Conservation (phyloP, 2,329 filamentous ascomycete genomes). For the Monosporascus sp. region DNA sequence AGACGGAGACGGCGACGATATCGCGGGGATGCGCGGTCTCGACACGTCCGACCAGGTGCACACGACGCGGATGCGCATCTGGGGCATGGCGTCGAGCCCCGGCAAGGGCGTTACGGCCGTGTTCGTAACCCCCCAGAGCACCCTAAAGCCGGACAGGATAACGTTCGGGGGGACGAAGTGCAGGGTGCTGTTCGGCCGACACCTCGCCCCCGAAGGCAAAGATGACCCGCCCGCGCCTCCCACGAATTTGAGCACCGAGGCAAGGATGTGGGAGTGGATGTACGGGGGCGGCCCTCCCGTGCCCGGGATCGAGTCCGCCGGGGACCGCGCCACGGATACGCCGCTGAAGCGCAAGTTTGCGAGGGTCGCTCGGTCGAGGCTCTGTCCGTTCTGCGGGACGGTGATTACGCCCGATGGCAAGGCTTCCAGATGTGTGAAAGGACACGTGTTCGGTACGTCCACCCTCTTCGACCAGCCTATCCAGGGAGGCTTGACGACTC, state of each 20-base stretch:
- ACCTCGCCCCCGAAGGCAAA: slow-evolving; percentile 8
- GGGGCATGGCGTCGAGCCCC: slow-evolving; percentile 47
- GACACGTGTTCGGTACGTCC: slow-evolving; percentile 31
- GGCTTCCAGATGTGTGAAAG: slow-evolving; percentile 33
- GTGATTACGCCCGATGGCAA: slow-evolving; percentile 26
- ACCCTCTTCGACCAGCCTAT: background rate
- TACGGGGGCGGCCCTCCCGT: slow-evolving; percentile 47
- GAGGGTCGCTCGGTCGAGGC: slow-evolving; percentile 28
- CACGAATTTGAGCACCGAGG: slow-evolving; percentile 45
- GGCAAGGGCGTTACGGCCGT: slow-evolving; percentile 47
- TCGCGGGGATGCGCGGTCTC: slow-evolving; percentile 17
- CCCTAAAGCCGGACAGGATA: slow-evolving; percentile 40
- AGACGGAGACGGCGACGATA: slow-evolving; percentile 11
- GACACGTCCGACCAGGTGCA: slow-evolving; percentile 37
- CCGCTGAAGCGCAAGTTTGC: slow-evolving; percentile 33
- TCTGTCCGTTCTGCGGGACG: slow-evolving; percentile 43
- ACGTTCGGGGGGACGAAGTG: slow-evolving; percentile 31
- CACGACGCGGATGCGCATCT: slow-evolving; percentile 45
- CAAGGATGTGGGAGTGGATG: slow-evolving; percentile 52
- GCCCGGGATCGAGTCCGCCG: slow-evolving; percentile 27
- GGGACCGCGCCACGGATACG: slow-evolving; percentile 1
- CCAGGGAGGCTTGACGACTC: background rate
- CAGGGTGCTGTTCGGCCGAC: slow-evolving; percentile 30
- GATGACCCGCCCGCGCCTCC: slow-evolving; percentile 1
- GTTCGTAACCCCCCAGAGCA: slow-evolving; percentile 43